Evolutionary conservation across 2,329 filamentous ascomycete genomes (phyloP), one percentile per base, ranked within the genome.

Genomic region (Penicillium sp.): DNA sequence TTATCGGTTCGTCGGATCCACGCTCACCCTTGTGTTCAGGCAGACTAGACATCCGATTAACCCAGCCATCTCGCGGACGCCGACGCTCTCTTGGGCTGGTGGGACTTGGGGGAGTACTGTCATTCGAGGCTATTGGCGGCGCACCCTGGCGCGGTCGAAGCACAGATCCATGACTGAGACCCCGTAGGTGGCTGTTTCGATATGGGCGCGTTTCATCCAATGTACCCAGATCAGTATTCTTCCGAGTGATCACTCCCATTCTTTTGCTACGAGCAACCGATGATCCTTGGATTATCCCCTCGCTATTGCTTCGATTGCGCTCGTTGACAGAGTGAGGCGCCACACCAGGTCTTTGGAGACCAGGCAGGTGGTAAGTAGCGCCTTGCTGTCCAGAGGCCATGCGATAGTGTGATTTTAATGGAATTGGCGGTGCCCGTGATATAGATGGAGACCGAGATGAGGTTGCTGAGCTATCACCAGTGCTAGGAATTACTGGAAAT

Each of bases 381-480:
- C 69, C 68, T 54, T 79, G 64, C 19, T 67, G 77, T 25, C 76
- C 77, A 4, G 78, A 81, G 4, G 76, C 72, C 55, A 79, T 76
- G 31, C 93, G 86, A 65, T 90, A 91, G 72, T 96, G 92, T 3
- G 91, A 94, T 59, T 89, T 84, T 5, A 85, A 84, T 0, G 91
- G 91, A 59, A 96, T 90, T 0, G 90, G 89, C 3, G 93, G 91
- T 29, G 89, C 82, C 35, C 88, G 84, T 21, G 81, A 78, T 12
- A 84, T 75, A 38, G 82, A 86, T 15, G 89, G 90, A 4, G 89
- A 93, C 62, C 86, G 85, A 43, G 85, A 78, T 23, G 94, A 91
- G 49, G 86, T 82, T 17, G 89, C 88, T 10, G 65, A 66, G 70
- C 89, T 91, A 50, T 76, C 74, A 21, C 70, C 71, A 36, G 71